Conservation (phyloP, 257 asterid species). For the Lithospermum erythrorhizon region DNA sequence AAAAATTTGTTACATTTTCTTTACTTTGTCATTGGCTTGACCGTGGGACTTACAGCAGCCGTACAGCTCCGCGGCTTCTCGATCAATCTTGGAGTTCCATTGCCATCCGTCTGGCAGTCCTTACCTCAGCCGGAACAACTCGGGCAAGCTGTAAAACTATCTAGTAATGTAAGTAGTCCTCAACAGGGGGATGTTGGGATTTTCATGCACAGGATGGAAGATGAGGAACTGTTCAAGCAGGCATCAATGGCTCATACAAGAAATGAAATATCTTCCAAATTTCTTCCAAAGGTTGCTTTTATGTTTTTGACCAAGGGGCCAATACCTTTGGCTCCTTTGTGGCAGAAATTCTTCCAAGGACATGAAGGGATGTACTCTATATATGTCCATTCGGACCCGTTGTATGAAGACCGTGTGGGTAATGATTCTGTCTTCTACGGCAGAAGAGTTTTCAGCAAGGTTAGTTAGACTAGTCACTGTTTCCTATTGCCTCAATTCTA, state of each 20-base stretch:
- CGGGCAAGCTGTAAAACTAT: neutral
- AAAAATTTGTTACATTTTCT: constrained; percentile 6
- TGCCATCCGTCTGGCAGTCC: neutral
- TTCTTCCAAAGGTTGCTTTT: constrained; percentile 47
- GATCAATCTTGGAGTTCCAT: neutral
- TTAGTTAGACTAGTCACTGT: neutral
- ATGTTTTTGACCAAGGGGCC: constrained; percentile 54
- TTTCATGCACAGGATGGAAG: constrained; percentile 11
- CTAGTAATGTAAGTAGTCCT: neutral
- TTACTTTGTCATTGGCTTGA: constrained; percentile 10
- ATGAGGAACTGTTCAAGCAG: constrained; percentile 11
- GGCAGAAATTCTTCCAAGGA: constrained; percentile 57
- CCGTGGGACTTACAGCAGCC: constrained; percentile 7
- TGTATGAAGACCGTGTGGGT: constrained; percentile 20
- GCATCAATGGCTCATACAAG: constrained; percentile 46
- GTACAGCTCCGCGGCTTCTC: constrained; percentile 3
- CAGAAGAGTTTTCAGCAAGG: constrained; percentile 25
- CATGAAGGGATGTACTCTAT: constrained; percentile 37
- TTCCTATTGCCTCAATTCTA: no score
- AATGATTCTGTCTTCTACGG: constrained; percentile 20
- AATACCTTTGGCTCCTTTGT: constrained; percentile 43
- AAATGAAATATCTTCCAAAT: constrained; percentile 16
- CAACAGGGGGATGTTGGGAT: neutral
- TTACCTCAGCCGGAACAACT: neutral
- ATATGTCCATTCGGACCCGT: constrained; percentile 58